Percentiles rank a stretch among this genome's conserved stretches.
These are phyloP conservation scores for Apostasia shenzhenica DNA, from an alignment of 106 monocot species.

Conservation along the genomic window DNA sequence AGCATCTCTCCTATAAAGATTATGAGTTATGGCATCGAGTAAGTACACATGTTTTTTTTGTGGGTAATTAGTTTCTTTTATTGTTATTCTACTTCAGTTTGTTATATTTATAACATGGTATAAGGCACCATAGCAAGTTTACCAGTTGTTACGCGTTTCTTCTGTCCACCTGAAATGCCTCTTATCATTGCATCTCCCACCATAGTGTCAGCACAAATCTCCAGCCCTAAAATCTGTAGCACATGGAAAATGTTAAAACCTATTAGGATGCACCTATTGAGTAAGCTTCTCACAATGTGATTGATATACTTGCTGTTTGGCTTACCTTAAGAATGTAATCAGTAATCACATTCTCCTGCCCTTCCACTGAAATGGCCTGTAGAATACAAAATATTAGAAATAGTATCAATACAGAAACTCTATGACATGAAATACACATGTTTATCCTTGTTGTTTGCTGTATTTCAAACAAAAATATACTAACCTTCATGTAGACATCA, in stretches of 20 bases:
- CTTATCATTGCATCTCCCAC: conserved; percentile 48
- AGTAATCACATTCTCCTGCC: conserved; percentile 30
- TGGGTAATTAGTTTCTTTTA: not conserved
- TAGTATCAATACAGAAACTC: too few relatives aligned
- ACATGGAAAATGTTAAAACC: not conserved
- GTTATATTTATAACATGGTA: not conserved
- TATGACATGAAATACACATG: too few relatives aligned
- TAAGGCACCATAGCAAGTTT: not conserved
- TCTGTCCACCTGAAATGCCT: conserved; percentile 53
- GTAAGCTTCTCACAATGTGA: too few relatives aligned
- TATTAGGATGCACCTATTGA: too few relatives aligned
- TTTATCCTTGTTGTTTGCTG: too few relatives aligned
- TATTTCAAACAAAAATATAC: not conserved
- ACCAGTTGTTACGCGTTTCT: conserved; percentile 50
- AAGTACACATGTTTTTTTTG: not conserved
- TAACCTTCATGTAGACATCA: conserved; percentile 45
- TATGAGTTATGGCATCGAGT: not conserved
- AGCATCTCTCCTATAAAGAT: conserved; percentile 15
- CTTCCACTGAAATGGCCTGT: conserved; percentile 26
- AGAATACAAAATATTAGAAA: not conserved
- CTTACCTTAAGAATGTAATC: conserved; percentile 35
- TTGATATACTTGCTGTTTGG: not conserved
- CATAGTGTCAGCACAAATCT: conserved; percentile 36
- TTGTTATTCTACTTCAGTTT: not conserved
- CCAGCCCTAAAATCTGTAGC: conserved; percentile 31